Base-by-base conservation (phyloP, 1,284 basidiomycete genomes). In the Fistulina hepatica region DNA sequence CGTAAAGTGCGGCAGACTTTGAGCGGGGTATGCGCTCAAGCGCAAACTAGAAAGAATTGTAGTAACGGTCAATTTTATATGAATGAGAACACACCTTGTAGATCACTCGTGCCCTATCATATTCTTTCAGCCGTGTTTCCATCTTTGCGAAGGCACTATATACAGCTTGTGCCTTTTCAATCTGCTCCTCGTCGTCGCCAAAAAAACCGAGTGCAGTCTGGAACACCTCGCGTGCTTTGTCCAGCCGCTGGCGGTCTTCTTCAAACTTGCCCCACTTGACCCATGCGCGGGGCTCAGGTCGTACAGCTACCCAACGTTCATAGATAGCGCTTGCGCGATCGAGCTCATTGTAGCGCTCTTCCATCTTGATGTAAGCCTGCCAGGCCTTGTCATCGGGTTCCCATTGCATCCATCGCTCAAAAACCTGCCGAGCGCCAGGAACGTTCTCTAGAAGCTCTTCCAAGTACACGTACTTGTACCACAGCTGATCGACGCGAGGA, bases 371-470 rank as follows among this genome's bases (percentile, higher is more conserved):
- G 60, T 95, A 98, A 9, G 90, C 89, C 54, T 91, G 85, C 95
- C 94, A 98, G 5, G 94, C 92, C 65, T 97, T 97, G 73, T 98
- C 95, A 53, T 97, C 91, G 0, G 95, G 95, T 57, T 98, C 92
- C 95, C 95, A 98, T 47, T 84, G 74, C 91, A 98, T 95, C 94
- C 94, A 98, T 33, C 94, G 74, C 60, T 99, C 95, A 52, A 98
- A 98, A 41, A 98, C 88, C 57, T 97, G 93, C 8, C 94, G 79
- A 1, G 93, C 92, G 21, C 94, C 94, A 1, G 89, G 75, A 24
- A 98, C 79, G 54, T 99, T 98, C 52, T 94, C 86, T 10, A 99
- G 73, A 3, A 99, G 73, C 59, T 99, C 94, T 57, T 99, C 94
- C 39, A 98, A 76, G 62, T 97, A 97, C 38, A 98, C 94, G 47